These are phyloP conservation scores for Mychonastes homosphaera DNA, from an alignment of 139 green algal genomes.

Conservation along the genomic window DNA sequence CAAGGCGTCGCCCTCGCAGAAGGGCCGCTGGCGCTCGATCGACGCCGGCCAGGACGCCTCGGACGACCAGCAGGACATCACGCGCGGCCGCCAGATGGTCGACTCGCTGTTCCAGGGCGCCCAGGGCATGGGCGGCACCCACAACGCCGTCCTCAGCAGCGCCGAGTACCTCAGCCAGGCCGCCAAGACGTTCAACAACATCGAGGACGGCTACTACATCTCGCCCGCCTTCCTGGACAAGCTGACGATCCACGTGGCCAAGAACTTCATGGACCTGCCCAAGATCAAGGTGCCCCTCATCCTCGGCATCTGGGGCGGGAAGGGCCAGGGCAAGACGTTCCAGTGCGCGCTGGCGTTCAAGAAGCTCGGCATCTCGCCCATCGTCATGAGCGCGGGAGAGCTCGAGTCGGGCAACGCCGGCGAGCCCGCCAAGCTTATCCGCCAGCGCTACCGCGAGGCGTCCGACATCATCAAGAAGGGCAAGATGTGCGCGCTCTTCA, in stretches of 20 bases:
- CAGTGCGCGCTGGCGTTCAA: slow-evolving; percentile 93
- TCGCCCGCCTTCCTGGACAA: slow-evolving; percentile 96
- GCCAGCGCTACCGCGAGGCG: slow-evolving; percentile 93
- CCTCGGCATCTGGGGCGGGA: slow-evolving; percentile 97
- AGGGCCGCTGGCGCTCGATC: slow-evolving; percentile 74
- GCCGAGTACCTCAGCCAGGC: slow-evolving; percentile 76
- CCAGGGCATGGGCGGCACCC: slow-evolving; percentile 59
- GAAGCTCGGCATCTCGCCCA: slow-evolving; percentile 93
- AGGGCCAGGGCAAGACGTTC: slow-evolving; percentile 98
- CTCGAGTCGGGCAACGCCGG: slow-evolving; percentile 97
- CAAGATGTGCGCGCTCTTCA: slow-evolving; percentile 97
- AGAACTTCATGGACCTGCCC: slow-evolving; percentile 92
- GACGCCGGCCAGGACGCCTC: slow-evolving; percentile 76
- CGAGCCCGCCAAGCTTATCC: slow-evolving; percentile 96
- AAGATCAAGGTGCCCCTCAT: slow-evolving; percentile 93
- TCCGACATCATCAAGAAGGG: slow-evolving; percentile 99
- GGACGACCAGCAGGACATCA: slow-evolving; percentile 98
- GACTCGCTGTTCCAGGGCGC: slow-evolving; percentile 88
- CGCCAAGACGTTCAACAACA: slow-evolving; percentile 68
- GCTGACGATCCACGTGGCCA: slow-evolving; percentile 88
- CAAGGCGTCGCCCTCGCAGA: slow-evolving; percentile 16
- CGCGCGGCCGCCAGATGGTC: slow-evolving; percentile 81
- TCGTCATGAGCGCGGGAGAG: slow-evolving; percentile 98
- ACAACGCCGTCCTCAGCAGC: slow-evolving; percentile 78
- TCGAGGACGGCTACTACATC: slow-evolving; percentile 97